A percentile compares a stretch with the other conserved stretches of the same genome.
These are phyloP conservation scores for Talaromyces marneffei DNA, from an alignment of 2,329 filamentous ascomycete species.

Conservation along the genomic window DNA sequence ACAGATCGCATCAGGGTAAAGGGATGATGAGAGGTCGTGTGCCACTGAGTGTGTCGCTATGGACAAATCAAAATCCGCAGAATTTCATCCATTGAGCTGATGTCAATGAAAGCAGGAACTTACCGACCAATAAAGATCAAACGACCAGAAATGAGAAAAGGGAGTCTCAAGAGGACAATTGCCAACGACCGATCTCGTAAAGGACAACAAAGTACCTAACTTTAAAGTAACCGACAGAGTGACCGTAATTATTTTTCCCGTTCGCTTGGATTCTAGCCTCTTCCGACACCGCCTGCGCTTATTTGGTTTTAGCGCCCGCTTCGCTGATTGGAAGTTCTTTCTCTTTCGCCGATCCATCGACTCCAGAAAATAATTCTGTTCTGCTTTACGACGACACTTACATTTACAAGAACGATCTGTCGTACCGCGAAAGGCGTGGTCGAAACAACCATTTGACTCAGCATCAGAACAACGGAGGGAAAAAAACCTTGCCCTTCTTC, in stretches of 20 bases:
- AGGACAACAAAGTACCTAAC: conserved; percentile 3
- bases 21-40: not conserved
- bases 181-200: not conserved
- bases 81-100: not conserved
- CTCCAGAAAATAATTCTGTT: not conserved
- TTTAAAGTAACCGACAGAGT: too few relatives aligned
- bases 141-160: not conserved
- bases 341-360: conserved; percentile 2
- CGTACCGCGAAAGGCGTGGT: not conserved
- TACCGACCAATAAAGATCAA: conserved; percentile 2
- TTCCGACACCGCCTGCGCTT: conserved; percentile 6
- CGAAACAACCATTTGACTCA: not conserved
- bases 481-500: not conserved
- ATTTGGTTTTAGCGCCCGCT: conserved; percentile 1
- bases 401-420: not conserved
- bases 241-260: conserved; percentile 21
- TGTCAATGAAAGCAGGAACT: not conserved
- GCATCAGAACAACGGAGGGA: not conserved
- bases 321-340: conserved; percentile 4
- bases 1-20: not conserved
- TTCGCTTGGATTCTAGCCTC: conserved; percentile 15
- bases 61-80: not conserved
- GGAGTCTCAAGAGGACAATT: not conserved
- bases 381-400: not conserved
- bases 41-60: not conserved